Evolutionary conservation across 1,284 basidiomycete species (phyloP).

Genomic region (Cryptococcus neoformans): DNA sequence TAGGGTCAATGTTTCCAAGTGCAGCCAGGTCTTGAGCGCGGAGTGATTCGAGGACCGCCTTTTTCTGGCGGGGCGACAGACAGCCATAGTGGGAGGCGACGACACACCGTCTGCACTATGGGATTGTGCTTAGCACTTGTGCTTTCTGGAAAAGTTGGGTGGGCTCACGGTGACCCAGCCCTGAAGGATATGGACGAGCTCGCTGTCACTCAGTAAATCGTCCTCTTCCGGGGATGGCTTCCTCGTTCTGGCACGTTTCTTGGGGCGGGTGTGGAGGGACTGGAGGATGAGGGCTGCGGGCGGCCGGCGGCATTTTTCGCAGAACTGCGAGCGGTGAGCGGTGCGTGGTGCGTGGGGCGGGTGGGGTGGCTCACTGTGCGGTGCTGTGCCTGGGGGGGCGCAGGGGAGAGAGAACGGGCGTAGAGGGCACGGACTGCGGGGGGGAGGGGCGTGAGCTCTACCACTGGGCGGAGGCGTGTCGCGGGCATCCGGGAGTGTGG

Average conservation of each 20-base stretch:
- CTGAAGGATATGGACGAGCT: constrained; percentile 58
- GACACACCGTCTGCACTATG: constrained; percentile 68
- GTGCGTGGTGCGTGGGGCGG: too few species aligned
- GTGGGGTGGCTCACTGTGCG: too few species aligned
- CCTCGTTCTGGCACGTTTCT: constrained; percentile 33
- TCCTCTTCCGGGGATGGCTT: constrained; percentile 54
- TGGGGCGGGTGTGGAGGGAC: constrained; percentile 22
- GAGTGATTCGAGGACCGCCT: constrained; percentile 67
- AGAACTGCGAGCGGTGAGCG: too few species aligned
- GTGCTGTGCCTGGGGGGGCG: too few species aligned
- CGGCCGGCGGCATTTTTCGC: constrained; percentile 53
- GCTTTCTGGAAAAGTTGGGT: not conserved
- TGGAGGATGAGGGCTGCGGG: constrained; percentile 32
- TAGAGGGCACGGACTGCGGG: too few species aligned
- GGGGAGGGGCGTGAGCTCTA: too few species aligned
- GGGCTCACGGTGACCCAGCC: constrained; percentile 67
- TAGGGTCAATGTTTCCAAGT: constrained; percentile 9
- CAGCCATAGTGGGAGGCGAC: constrained; percentile 76
- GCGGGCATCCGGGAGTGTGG: too few species aligned
- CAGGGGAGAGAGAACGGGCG: too few species aligned
- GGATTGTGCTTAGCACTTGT: not conserved
- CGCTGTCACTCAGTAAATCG: constrained; percentile 56
- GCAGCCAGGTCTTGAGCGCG: constrained; percentile 48
- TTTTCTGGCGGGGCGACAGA: constrained; percentile 61
- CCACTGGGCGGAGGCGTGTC: too few species aligned